phyloP scores from a whole-genome alignment of 345 rosid species.

The Barbarea vulgaris region DNA sequence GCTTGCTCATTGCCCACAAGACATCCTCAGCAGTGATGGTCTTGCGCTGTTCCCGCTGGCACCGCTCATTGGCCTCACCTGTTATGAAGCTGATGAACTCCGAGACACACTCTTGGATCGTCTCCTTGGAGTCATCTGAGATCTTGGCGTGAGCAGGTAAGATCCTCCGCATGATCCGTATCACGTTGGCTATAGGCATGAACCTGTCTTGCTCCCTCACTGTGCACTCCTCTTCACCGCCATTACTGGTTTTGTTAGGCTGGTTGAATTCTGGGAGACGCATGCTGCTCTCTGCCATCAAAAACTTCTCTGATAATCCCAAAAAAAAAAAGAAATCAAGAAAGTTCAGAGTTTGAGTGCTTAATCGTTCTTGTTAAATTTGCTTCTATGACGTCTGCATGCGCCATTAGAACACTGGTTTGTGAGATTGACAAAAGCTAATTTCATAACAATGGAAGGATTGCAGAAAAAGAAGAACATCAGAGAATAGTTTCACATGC shows the following conservation, averaged over 20 bases:
- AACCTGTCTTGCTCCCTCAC: constrained; percentile 91
- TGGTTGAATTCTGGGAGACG: constrained; percentile 42
- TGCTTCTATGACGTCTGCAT: constrained; percentile 30
- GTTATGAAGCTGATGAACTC: constrained; percentile 98
- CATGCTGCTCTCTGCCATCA: constrained; percentile 40
- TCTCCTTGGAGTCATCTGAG: constrained; percentile 95
- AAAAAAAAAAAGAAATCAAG: not conserved
- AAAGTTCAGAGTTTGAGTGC: not conserved
- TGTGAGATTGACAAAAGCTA: not conserved
- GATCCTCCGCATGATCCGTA: constrained; percentile 86
- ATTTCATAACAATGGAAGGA: constrained; percentile 5
- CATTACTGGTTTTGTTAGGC: constrained; percentile 25
- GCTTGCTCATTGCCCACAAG: constrained; percentile 92
- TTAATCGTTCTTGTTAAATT: not conserved
- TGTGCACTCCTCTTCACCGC: constrained; percentile 56
- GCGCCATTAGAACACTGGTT: constrained; percentile 14
- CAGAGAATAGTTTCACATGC: constrained; percentile 26
- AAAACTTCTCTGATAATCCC: constrained; percentile 25
- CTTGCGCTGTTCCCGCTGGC: constrained; percentile 96
- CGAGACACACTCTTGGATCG: constrained; percentile 93
- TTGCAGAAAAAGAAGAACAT: constrained; percentile 4
- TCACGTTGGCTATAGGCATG: constrained; percentile 96
- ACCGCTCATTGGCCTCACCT: constrained; percentile 94
- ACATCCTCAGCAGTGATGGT: constrained; percentile 94
- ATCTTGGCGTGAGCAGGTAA: constrained; percentile 91